Base-by-base conservation (phyloP, 305 asterid genomes). In the Plantago lanceolata region DNA sequence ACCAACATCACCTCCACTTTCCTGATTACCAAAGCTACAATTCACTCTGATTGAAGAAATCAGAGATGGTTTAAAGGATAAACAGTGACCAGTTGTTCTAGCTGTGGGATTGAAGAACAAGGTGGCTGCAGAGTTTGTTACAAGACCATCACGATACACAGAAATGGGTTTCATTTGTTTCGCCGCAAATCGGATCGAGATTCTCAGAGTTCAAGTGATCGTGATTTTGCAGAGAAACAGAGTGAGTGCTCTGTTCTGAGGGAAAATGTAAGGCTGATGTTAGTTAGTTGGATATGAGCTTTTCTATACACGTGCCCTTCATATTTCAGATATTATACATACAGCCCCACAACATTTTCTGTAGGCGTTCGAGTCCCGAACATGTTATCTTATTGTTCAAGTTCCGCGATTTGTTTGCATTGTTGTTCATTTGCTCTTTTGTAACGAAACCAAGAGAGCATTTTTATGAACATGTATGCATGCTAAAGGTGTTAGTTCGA, bases 31-130 rank as follows among this genome's bases (percentile, higher is more conserved):
- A 67, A 67, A 58, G 66, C 83, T 73, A 55, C 84, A 77, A 20
- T 66, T 71, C 48, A 76, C 77, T 57, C 72, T 50, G 53, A 64
- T 63, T 15, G 45, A 55, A 20, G 76, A 69, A 67, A 57, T 57
- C 48, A 55, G 8, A 51, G 71, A 29, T 48, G 62, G 57, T 33
- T 61, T 76, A 68, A 48, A 6, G 2, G 37, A 55, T 20, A 55
- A 6, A 37, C 21, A 24, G 17, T 26, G 19, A 0, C 17, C 13
- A 6, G 60, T 15, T 55, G 17, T 55, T 24, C 33, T 2, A 18
- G 33, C 17, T 26, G 43, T 17, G 16, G 1, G 37, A 53, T 26
- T 24, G 7, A 4, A 54, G 11, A 35, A 8, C 31, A 18, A 54
- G 18, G 26, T 51, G 28, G 56, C 21, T 8, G 56, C n/a, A n/a